Conservation (phyloP, 2,329 filamentous ascomycete genomes). For the Alternaria arborescens region DNA sequence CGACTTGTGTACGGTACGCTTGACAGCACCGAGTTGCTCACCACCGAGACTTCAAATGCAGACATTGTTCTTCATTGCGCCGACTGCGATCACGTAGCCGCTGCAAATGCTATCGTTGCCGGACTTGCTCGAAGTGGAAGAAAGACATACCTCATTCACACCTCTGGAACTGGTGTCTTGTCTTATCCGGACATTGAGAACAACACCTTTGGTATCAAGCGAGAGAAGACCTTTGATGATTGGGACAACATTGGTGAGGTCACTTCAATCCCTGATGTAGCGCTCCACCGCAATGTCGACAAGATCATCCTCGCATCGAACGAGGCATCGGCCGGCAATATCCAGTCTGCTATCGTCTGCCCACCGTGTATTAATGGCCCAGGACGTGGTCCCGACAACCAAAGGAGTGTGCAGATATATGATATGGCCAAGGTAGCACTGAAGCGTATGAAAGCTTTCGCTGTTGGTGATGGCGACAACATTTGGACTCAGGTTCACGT, state of each 20-base stretch:
- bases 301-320: constrained; percentile 67
- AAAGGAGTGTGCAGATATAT: constrained; percentile 66
- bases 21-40: constrained; percentile 38
- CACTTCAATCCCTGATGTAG: constrained; percentile 64
- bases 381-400: constrained; percentile 66
- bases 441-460: constrained; percentile 60
- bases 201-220: constrained; percentile 56
- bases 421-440: constrained; percentile 61
- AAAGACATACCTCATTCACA: constrained; percentile 62
- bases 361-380: constrained; percentile 70
- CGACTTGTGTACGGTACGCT: constrained; percentile 61
- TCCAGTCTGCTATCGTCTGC: constrained; percentile 64
- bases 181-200: constrained; percentile 58
- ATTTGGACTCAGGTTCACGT: constrained; percentile 66
- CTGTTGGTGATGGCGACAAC: constrained; percentile 65
- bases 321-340: constrained; percentile 52
- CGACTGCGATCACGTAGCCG: constrained; percentile 39
- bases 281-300: constrained; percentile 73
- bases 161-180: constrained; percentile 65
- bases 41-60: constrained; percentile 37
- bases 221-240: constrained; percentile 66
- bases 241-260: constrained; percentile 65
- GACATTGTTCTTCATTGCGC: constrained; percentile 50
- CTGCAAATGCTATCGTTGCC: constrained; percentile 37
- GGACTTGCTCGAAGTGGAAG: constrained; percentile 53